Base-by-base conservation (phyloP, 192 early-diverging fungal genomes). In the Coemansia sp. region DNA sequence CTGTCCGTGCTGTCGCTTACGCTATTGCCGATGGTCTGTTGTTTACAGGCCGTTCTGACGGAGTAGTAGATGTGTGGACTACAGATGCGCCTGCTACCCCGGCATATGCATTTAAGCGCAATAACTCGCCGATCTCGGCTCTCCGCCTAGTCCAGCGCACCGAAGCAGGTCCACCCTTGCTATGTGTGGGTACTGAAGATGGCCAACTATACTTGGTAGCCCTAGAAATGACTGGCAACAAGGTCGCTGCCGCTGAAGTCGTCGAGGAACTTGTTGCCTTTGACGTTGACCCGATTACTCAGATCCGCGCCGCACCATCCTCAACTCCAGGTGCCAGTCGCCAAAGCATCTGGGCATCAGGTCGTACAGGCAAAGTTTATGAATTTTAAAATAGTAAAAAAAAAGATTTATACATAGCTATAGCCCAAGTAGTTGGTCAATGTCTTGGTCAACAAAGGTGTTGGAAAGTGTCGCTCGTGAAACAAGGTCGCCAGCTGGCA, bases 181-280 rank as follows among this genome's bases (percentile, higher is more conserved):
- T 74, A 9, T 82, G 80, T 39, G 72, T 77, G 2, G 74, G 70
- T 43, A 70, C 80, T 19, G 74, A 77, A 52, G 80, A 82, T 28
- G 80, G 80, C 19, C 80, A 82, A 63, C 59, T 82, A 17, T 82
- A 61, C 30, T 10, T 77, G 33, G 72, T 47, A 14, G 52, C 72
- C 0, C 13, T 66, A 0, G 53, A 46, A 3, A 4, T 33, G 3
- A 19, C 63, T 14, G 42, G 60, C 13, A 49, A 46, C 33, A 53
- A 19, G 1, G 47, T 63, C 9, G 52, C 30, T 1, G 21, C 19
- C 1, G 74, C 55, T 2, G 58, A 71, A 33, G 44, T 82, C 11
- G 68, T 77, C 46, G 80, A 82, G 52, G 80, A 82, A 37, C 65
- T 82, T 2, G 75, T 77, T 5, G 80, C 70, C 28, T 82, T 77